A percentile compares a stretch with the other conserved stretches of the same genome.
Conservation (phyloP, 140 eudicot genomes). For the Anethum foeniculum region DNA sequence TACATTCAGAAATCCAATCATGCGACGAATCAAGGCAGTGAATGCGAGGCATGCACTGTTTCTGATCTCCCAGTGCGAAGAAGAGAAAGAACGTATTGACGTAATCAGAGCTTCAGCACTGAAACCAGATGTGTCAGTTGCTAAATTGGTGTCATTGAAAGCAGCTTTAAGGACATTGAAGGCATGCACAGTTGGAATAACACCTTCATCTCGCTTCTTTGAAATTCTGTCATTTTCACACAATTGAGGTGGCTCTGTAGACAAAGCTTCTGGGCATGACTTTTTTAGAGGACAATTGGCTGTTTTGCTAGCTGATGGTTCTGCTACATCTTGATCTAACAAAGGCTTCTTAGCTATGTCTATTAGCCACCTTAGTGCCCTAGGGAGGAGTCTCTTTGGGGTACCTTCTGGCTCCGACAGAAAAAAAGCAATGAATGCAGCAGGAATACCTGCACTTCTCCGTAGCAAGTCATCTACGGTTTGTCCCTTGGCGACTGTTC, state of each 20-base stretch:
- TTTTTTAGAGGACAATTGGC: slow-evolving; percentile 13
- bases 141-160: slow-evolving; percentile 85
- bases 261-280: slow-evolving; percentile 15
- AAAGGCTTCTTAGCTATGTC: slow-evolving; percentile 51
- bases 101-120: slow-evolving; percentile 85
- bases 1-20: slow-evolving; percentile 11
- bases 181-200: slow-evolving; percentile 94
- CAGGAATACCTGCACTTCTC: slow-evolving; percentile 99
- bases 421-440: slow-evolving; percentile 90
- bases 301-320: slow-evolving; percentile 2
- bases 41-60: slow-evolving; percentile 55
- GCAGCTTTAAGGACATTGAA: slow-evolving; percentile 90
- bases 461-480: slow-evolving; percentile 92
- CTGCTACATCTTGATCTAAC: slow-evolving; percentile 32
- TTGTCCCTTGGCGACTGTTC: slow-evolving; percentile 83
- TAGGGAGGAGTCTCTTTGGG: slow-evolving; percentile 85
- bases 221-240: slow-evolving; percentile 34
- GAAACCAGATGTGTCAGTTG: slow-evolving; percentile 94
- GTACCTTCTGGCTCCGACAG: slow-evolving; percentile 99
- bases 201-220: slow-evolving; percentile 90
- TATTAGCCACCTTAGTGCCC: slow-evolving; percentile 75
- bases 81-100: slow-evolving; percentile 77
- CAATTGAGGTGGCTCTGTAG: slow-evolving; percentile 16
- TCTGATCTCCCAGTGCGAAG: slow-evolving; percentile 87
- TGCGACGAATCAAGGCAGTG: slow-evolving; percentile 10